Conservation (phyloP, 23 red algal species). For the Agarophyton chilense region DNA sequence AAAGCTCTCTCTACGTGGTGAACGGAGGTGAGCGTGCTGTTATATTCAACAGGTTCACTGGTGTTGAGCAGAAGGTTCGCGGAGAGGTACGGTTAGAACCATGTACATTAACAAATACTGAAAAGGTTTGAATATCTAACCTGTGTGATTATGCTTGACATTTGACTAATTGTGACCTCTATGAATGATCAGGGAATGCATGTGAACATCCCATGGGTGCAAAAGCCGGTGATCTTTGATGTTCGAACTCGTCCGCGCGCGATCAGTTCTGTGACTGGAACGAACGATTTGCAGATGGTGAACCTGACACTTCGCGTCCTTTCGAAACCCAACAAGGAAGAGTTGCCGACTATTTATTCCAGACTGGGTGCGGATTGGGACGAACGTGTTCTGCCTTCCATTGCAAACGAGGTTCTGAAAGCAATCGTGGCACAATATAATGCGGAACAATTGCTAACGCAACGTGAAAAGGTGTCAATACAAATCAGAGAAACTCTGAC, state of each 20-base stretch:
- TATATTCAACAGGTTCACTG: slow-evolving; percentile 89
- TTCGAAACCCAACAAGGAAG: slow-evolving; percentile 83
- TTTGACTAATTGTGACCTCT: not conserved
- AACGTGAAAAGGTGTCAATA: slow-evolving; percentile 87
- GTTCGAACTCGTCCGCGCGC: slow-evolving; percentile 89
- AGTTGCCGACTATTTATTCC: slow-evolving; percentile 88
- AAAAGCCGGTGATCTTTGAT: slow-evolving; percentile 95
- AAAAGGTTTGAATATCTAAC: not conserved
- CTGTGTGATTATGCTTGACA: not conserved
- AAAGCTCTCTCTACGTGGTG: slow-evolving; percentile 69
- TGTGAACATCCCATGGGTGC: slow-evolving; percentile 90
- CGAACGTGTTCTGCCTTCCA: slow-evolving; percentile 96
- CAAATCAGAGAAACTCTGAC: slow-evolving; percentile 89
- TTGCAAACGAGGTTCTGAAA: slow-evolving; percentile 98
- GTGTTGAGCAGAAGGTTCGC: slow-evolving; percentile 79
- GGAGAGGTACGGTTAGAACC: slow-evolving; percentile 43
- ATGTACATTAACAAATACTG: not conserved
- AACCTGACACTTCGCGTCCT: slow-evolving; percentile 97
- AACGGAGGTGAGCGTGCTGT: slow-evolving; percentile 97
- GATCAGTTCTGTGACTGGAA: slow-evolving; percentile 92
- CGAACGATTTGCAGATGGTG: slow-evolving; percentile 99
- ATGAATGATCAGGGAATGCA: slow-evolving; percentile 89
- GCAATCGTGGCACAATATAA: slow-evolving; percentile 98
- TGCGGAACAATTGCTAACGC: slow-evolving; percentile 96
- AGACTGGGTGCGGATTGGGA: slow-evolving; percentile 92